Evolutionary conservation across 768 basidiomycete species (phyloP), one percentile per base, ranked within the genome.

Genomic region (Cyclocybe cylindracea): DNA sequence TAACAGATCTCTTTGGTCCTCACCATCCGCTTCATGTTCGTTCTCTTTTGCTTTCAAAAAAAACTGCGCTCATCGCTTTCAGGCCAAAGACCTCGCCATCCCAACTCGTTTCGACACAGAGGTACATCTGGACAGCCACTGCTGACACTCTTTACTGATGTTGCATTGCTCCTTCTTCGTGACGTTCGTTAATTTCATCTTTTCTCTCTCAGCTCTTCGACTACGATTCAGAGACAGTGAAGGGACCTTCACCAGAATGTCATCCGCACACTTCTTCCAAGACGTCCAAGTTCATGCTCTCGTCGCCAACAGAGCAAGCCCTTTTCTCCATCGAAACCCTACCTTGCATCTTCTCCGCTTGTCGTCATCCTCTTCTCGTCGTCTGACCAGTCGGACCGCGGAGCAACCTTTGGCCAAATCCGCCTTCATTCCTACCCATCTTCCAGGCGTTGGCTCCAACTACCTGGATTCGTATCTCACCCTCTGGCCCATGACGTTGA

Each of bases 101-200:
- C 82, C 82, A 14, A 82, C 82, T 7, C 78, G 83, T n/a, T 85
- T 85, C 54, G 80, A 84, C 54, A 75, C 82, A 2, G 78, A 83
- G 57, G 57, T 81, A 75, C 53, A 69, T 83, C 35, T 85, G 84
- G 84, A 75, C 75, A 39, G 83, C 81, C 10, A 80, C 79, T n/a
- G 66, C 77, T 0, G 70, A 80, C 48, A 77, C 78, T 19, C 68
- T 85, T 85, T 8, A 76, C 71, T 16, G 82, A 62, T 39, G 77
- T 62, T 24, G 5, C 24, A n/a, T 14, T 38, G 44, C 37, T 43
- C 41, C 36, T 46, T 16, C 18, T 5, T 5, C 39, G 2, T 40
- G 4, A 24, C 4, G 3, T 16, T 35, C 47, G 18, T 16, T n/a
- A 34, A n/a, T 52, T 18, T 39, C 35, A 54, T 32, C 19, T 33